A percentile compares a stretch with the other conserved stretches of the same genome.
phyloP scores from a whole-genome alignment of 192 early-diverging fungal species.

The Radiomyces spectabilis region DNA sequence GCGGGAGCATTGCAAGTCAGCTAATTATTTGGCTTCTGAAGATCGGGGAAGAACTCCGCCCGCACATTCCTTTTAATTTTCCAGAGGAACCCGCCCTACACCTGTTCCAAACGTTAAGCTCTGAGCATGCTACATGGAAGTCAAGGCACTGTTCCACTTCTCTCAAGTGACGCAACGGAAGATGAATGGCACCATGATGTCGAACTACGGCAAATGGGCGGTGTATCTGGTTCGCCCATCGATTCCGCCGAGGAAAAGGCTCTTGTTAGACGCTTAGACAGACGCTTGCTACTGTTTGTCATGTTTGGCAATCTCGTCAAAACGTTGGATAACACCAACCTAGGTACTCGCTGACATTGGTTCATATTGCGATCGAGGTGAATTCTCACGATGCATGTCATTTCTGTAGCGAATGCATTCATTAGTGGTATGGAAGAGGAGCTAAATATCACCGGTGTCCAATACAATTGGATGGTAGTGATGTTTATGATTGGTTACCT shows the following conservation, averaged over 20 bases:
- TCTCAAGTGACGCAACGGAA: background rate
- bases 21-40: too few species aligned
- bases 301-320: conserved; percentile 29
- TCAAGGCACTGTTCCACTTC: background rate
- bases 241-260: conserved; percentile 16
- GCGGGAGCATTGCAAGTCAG: too few species aligned
- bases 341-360: conserved; percentile 4
- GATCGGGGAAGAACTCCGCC: too few species aligned
- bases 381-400: background rate
- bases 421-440: conserved; percentile 33
- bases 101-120: background rate
- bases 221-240: too few species aligned
- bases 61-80: too few species aligned
- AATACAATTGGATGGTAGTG: conserved; percentile 30
- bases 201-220: background rate
- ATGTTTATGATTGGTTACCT: conserved; percentile 25
- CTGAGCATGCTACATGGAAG: background rate
- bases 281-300: conserved; percentile 17
- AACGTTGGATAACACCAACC: conserved; percentile 19
- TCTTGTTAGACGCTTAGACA: conserved; percentile 17
- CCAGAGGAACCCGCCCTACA: too few species aligned
- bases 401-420: conserved; percentile 18
- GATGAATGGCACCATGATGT: background rate
- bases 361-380: background rate
- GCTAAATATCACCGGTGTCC: conserved; percentile 16